These are phyloP conservation scores for Arabis alpina DNA, from an alignment of 345 rosid species.

Conservation along the genomic window DNA sequence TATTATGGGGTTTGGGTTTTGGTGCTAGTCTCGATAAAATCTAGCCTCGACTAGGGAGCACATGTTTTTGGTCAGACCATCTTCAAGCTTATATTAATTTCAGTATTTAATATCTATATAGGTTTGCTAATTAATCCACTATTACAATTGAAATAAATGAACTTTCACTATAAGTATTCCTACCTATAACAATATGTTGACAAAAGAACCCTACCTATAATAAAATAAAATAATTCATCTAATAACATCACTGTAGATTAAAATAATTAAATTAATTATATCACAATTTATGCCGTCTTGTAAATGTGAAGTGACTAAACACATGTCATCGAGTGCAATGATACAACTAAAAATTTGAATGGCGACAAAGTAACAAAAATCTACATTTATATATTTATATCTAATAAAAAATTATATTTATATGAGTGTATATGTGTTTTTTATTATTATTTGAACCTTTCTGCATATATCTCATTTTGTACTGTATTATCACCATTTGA, in stretches of 20 bases:
- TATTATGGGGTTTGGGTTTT: slow-evolving; percentile 15
- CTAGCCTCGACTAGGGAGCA: slow-evolving; percentile 28
- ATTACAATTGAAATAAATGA: background rate
- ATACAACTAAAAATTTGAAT: no score
- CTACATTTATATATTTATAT: no score
- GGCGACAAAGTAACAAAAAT: no score
- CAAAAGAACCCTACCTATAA: background rate
- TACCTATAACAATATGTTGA: slow-evolving; percentile 11
- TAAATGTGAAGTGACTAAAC: background rate
- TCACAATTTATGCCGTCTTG: background rate
- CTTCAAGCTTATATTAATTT: background rate
- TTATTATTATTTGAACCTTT: no score
- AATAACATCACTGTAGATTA: background rate
- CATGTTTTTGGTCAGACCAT: slow-evolving; percentile 36
- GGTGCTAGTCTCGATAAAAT: slow-evolving; percentile 37
- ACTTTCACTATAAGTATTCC: slow-evolving; percentile 5
- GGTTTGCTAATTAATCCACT: background rate
- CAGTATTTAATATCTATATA: no score
- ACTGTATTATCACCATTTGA: no score
- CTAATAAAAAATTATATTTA: no score
- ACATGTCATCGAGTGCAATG: background rate
- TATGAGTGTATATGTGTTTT: no score
- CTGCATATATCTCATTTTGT: no score
- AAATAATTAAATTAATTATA: background rate
- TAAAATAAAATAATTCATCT: background rate